Base-by-base conservation (phyloP, 2,329 filamentous ascomycete genomes). In the Aspergillus proliferans region DNA sequence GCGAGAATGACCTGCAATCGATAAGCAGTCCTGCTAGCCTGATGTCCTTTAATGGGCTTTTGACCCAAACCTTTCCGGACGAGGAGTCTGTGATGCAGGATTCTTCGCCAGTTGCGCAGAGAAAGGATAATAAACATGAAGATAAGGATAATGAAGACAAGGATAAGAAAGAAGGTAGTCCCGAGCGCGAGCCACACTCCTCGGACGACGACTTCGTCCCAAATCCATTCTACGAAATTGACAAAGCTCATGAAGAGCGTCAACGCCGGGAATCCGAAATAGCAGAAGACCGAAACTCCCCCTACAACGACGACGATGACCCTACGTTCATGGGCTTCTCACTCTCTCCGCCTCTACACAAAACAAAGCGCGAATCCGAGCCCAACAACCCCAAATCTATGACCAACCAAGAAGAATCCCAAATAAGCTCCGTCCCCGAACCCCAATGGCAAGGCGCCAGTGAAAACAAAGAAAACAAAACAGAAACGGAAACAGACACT, bases 141-240 rank as follows among this genome's bases (percentile, higher is more conserved):
- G 38, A 21, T 12, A 14, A 21, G 10, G 38, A 40, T 15, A 15
- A 3, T 8, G 3, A 21, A 22, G 38, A 21, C 6, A 14, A 21
- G 10, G 38, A 40, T 12, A 22, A 3, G 3, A 15, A 40, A 21
- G 38, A 4, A 12, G 14, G 18, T 3, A 38, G 8, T 19, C 18
- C 19, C 38, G 18, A 15, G 15, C 26, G 26, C 9, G 10, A 12
- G 8, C 50, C 50, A 28, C 41, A 18, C 7, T 38, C 46, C 3
- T 55, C 52, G 4, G 18, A 49, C 9, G 24, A 26, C 18, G 57
- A 55, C 1, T 39, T 52, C 6, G 58, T 67, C 6, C 58, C 59
- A 2, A 67, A 68, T 50, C 65, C 66, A 6, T 67, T 67, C 45
- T 65, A 61, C 44, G 57, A 66, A 33, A 51, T 58, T 12, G 63